phyloP scores from a whole-genome alignment of 108 stramenopile species.

The Cyclotella choctawhatcheeana region DNA sequence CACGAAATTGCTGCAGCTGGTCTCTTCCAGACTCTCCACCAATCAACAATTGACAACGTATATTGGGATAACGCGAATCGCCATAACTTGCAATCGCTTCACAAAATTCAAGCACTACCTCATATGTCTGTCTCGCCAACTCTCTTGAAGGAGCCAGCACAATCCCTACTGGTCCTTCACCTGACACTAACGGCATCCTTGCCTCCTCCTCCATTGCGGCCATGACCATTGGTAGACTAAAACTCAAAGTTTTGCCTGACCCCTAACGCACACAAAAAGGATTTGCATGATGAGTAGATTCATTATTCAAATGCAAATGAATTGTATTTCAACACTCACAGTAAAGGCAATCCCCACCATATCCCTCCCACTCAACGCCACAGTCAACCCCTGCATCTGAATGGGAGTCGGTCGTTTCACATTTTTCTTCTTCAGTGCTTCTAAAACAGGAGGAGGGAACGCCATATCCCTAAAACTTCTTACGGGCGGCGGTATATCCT shows the following conservation, averaged over 20 bases:
- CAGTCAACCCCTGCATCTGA: conserved; percentile 99
- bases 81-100: conserved; percentile 18
- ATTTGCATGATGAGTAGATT: too few species aligned
- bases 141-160: conserved; percentile 97
- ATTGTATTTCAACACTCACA: too few species aligned
- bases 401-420: conserved; percentile 97
- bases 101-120: conserved; percentile 85
- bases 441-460: conserved; percentile 86
- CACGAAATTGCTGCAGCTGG: conserved; percentile 79
- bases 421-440: conserved; percentile 78
- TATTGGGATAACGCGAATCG: conserved; percentile 62
- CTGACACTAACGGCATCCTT: conserved; percentile 87
- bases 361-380: conserved; percentile 95
- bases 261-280: too few species aligned
- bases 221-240: conserved; percentile 95
- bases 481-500: conserved; percentile 88
- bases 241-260: conserved; percentile 95
- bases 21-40: conserved; percentile 93
- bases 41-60: conserved; percentile 91
- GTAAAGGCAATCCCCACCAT: conserved; percentile 99
- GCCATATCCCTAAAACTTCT: conserved; percentile 96
- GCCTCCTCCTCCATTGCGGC: conserved; percentile 97
- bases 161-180: conserved; percentile 97
- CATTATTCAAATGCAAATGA: too few species aligned
- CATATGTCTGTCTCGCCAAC: conserved; percentile 97